Evolutionary conservation across 2,329 filamentous ascomycete genomes (phyloP).

Genomic region (Aspergillus sp.): DNA sequence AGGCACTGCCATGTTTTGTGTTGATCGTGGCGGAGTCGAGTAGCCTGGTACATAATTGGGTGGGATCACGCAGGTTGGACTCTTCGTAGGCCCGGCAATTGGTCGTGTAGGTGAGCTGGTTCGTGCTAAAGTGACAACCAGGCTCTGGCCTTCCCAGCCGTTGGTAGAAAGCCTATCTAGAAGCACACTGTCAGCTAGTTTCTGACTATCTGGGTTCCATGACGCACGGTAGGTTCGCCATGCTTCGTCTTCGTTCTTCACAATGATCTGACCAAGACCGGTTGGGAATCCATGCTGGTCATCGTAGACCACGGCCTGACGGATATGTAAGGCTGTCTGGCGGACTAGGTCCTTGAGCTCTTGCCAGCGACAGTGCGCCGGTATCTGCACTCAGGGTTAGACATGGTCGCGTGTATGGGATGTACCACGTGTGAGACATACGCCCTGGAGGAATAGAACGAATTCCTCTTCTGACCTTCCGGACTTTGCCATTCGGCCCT

Average conservation of each 20-base stretch:
- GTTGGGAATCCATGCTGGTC: slow-evolving; percentile 46
- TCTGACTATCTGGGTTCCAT: neutral
- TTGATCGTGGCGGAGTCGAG: slow-evolving; percentile 35
- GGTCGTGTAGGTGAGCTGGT: slow-evolving; percentile 44
- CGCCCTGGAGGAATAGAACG: slow-evolving; percentile 48
- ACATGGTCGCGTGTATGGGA: neutral
- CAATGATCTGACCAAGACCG: slow-evolving; percentile 47
- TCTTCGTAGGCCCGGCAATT: slow-evolving; percentile 46
- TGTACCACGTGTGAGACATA: slow-evolving; percentile 26
- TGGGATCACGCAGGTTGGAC: slow-evolving; percentile 33
- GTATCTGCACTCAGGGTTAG: slow-evolving; percentile 36
- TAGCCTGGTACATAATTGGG: slow-evolving; percentile 34
- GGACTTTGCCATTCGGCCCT: slow-evolving; percentile 31
- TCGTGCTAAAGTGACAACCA: slow-evolving; percentile 45
- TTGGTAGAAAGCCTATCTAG: slow-evolving; percentile 44
- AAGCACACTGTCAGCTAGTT: slow-evolving; percentile 19
- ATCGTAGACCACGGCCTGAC: slow-evolving; percentile 49
- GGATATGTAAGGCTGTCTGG: slow-evolving; percentile 47
- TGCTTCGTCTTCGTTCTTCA: slow-evolving; percentile 48
- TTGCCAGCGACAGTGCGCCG: slow-evolving; percentile 48
- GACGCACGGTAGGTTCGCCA: slow-evolving; percentile 47
- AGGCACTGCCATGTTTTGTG: slow-evolving; percentile 33
- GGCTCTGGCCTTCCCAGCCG: slow-evolving; percentile 47
- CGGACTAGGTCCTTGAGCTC: slow-evolving; percentile 49
- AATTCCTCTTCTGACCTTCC: slow-evolving; percentile 46